Base-by-base conservation (phyloP, 495 filamentous ascomycete species). In the Lindgomyces ingoldianus region DNA sequence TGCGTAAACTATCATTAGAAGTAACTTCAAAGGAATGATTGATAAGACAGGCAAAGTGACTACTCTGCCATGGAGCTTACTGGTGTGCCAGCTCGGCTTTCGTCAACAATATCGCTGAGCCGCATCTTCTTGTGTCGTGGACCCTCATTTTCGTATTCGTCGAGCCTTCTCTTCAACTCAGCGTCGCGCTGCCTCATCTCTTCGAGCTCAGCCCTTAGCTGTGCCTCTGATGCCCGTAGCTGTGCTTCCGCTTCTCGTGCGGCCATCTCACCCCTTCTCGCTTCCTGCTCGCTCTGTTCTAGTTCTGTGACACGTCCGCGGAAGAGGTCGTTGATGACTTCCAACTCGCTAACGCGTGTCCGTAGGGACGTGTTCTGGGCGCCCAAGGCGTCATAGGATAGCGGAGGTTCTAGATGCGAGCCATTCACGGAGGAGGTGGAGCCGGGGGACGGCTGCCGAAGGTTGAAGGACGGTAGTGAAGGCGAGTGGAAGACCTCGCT, bases 241-340 rank as follows among this genome's bases (percentile, higher is more conserved):
- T 84, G 81, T 19, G 76, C 76, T 68, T 91, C 88, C 25, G 78
- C 72, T 22, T 79, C 78, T 36, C 70, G 74, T 47, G 76, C 74
- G 65, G 52, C 21, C 16, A 41, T 27, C 12, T 55, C 33, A 1
- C 22, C 21, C 11, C 85, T 77, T 68, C 87, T 80, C 45, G 85
- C 84, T 50, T 85, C 84, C 52, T 80, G 80, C 71, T 93, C 89
- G 65, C 87, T 89, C 63, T 88, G 83, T 64, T 98, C 93, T 1
- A 96, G 83, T 72, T 98, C 91, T 18, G 83, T 83, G 42, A 98
- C 89, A 24, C 93, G 86, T n/a, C 89, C 89, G 29, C 90, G 82
- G 79, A 95, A 98, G 25, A 98, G 81, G 67, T 91, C 91, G 69
- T 97, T 96, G 74, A 99, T 95, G 50, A 99, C 84, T 73, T 99